Conservation (phyloP, 2,329 filamentous ascomycete genomes). For the Zymoseptoria ardabiliae region DNA sequence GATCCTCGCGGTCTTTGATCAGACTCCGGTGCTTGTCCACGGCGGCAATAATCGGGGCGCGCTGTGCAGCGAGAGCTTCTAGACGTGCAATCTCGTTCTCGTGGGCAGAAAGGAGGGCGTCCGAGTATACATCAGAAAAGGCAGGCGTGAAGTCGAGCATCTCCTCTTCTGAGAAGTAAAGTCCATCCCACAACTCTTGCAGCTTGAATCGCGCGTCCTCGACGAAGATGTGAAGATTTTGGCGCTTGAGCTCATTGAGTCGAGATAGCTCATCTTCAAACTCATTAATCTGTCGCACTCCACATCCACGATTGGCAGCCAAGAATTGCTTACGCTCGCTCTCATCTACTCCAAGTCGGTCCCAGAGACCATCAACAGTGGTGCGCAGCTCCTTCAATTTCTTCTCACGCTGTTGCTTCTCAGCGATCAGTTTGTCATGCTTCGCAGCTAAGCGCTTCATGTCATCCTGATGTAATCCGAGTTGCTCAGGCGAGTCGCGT, state of each 20-base stretch:
- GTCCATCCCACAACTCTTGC: constrained; percentile 87
- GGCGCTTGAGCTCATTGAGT: constrained; percentile 84
- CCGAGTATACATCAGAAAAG: constrained; percentile 86
- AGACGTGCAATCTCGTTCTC: constrained; percentile 82
- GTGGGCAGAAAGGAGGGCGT: constrained; percentile 88
- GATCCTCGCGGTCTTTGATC: constrained; percentile 76
- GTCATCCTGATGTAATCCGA: constrained; percentile 86
- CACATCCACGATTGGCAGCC: constrained; percentile 80
- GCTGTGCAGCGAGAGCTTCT: constrained; percentile 76
- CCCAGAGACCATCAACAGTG: constrained; percentile 82
- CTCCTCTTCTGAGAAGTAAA: constrained; percentile 96
- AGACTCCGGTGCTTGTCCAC: constrained; percentile 78
- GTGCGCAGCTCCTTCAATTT: constrained; percentile 66
- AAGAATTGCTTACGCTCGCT: constrained; percentile 78
- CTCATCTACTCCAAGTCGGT: constrained; percentile 76
- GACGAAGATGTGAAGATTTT: constrained; percentile 92
- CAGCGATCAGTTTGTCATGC: constrained; percentile 75
- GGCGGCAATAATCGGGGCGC: constrained; percentile 71
- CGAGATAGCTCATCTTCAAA: constrained; percentile 84
- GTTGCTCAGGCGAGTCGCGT: constrained; percentile 83
- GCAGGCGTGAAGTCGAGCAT: constrained; percentile 97
- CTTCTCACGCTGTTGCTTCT: constrained; percentile 80
- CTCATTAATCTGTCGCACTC: constrained; percentile 86
- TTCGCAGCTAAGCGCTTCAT: constrained; percentile 62
- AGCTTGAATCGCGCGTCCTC: constrained; percentile 86